Conservation (phyloP, 2,329 filamentous ascomycete species). For the Lasiodiplodia sp. region DNA sequence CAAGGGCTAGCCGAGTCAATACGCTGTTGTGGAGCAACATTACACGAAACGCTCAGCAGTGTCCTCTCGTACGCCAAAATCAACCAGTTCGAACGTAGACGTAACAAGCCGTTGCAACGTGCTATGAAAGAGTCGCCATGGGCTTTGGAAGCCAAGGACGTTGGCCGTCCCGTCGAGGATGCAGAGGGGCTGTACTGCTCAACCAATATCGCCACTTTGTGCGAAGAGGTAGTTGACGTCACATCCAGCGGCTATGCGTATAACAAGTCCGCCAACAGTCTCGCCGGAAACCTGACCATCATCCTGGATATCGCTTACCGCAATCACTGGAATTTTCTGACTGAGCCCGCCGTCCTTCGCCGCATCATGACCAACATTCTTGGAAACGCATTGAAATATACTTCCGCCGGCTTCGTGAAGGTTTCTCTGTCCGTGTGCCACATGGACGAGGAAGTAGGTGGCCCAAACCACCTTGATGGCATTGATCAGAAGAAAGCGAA, state of each 20-base stretch:
- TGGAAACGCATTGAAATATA: conserved; percentile 51
- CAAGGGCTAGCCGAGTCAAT: conserved; percentile 36
- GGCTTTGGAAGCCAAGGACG: background rate
- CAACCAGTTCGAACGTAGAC: conserved; percentile 34
- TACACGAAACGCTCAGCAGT: conserved; percentile 49
- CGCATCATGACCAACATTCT: conserved; percentile 50
- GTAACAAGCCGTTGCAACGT: conserved; percentile 33
- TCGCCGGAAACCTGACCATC: conserved; percentile 6
- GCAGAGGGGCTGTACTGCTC: background rate
- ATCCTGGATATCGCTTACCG: conserved; percentile 12
- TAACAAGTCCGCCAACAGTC: background rate
- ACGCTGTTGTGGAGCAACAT: conserved; percentile 49
- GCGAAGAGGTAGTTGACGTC: conserved; percentile 25
- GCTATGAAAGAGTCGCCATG: background rate
- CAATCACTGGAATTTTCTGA: conserved; percentile 37
- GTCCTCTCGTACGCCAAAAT: conserved; percentile 46
- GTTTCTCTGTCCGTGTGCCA: conserved; percentile 40
- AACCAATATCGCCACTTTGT: conserved; percentile 8
- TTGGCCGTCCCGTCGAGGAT: background rate
- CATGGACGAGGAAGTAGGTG: conserved; percentile 33
- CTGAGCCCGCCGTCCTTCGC: conserved; percentile 40
- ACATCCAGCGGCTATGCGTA: conserved; percentile 11
- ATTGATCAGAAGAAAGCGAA: conserved; percentile 33
- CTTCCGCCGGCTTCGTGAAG: conserved; percentile 45
- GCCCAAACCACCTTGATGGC: background rate